These are phyloP conservation scores for Adansonia digitata DNA, from an alignment of 345 rosid genomes.

Conservation along the genomic window DNA sequence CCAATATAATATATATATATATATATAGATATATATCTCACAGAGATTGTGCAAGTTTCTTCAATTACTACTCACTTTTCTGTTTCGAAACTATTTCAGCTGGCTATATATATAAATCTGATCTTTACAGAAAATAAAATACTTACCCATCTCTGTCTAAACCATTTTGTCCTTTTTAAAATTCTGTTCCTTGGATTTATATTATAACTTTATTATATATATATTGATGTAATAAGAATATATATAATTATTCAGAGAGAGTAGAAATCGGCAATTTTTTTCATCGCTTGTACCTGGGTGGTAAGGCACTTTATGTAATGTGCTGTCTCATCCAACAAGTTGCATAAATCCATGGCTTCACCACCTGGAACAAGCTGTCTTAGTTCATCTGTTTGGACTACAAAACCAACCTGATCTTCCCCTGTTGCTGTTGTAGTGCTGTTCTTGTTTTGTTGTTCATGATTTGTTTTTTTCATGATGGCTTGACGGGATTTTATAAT, in stretches of 20 bases:
- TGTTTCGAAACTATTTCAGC: conserved; percentile 2
- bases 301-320: conserved; percentile 52
- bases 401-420: conserved; percentile 1
- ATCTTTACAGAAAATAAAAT: conserved; percentile 3
- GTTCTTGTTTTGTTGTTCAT: neutral
- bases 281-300: conserved; percentile 62
- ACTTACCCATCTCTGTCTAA: conserved; percentile 2
- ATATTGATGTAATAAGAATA: neutral
- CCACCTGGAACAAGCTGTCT: conserved; percentile 57
- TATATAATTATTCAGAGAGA: conserved; percentile 19
- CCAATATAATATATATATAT: no score
- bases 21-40: neutral
- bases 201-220: no score
- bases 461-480: conserved; percentile 7
- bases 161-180: neutral
- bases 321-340: conserved; percentile 50
- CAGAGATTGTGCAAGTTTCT: neutral
- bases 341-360: conserved; percentile 40
- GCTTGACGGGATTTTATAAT: neutral
- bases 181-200: neutral
- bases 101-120: neutral
- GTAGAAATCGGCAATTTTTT: conserved; percentile 35
- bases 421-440: neutral
- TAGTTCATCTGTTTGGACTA: conserved; percentile 22
- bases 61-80: neutral